Conservation (phyloP, 768 basidiomycete genomes). For the Trametes maxima region DNA sequence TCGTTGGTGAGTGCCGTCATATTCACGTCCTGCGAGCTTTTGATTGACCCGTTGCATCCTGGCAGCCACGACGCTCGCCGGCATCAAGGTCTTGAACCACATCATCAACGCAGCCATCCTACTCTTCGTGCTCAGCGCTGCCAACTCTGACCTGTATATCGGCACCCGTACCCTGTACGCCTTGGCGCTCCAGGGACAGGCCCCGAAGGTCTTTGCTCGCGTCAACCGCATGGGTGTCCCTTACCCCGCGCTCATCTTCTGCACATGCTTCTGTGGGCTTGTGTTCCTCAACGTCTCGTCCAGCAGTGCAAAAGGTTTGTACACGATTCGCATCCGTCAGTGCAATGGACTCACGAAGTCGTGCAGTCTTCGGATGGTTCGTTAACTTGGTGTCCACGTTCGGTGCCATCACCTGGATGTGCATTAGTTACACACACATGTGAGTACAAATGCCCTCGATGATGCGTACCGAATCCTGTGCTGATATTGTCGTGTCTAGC, state of each 20-base stretch:
- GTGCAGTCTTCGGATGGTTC: constrained; percentile 39
- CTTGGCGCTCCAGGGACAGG: constrained; percentile 49
- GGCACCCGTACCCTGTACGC: constrained; percentile 51
- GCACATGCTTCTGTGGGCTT: constrained; percentile 55
- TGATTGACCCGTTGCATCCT: neutral
- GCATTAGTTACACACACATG: constrained; percentile 64
- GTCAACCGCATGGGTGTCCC: constrained; percentile 40
- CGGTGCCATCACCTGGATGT: constrained; percentile 43
- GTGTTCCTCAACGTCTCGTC: constrained; percentile 60
- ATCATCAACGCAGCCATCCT: constrained; percentile 67
- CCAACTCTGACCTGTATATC: constrained; percentile 66
- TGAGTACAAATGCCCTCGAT: constrained; percentile 33
- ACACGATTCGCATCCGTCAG: neutral
- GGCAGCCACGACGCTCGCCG: constrained; percentile 45
- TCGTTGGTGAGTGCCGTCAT: constrained; percentile 44
- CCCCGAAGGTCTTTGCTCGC: constrained; percentile 43
- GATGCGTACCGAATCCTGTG: neutral
- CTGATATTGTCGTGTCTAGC: constrained; percentile 34
- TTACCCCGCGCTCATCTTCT: constrained; percentile 49
- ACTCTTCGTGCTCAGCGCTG: constrained; percentile 62
- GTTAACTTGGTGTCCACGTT: constrained; percentile 45
- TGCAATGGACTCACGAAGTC: neutral
- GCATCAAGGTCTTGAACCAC: constrained; percentile 61
- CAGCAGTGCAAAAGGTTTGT: constrained; percentile 51
- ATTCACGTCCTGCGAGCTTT: neutral